These are phyloP conservation scores for Cymbopogon flexuosus DNA, from an alignment of 202 grass and related monocot genomes.

Conservation along the genomic window DNA sequence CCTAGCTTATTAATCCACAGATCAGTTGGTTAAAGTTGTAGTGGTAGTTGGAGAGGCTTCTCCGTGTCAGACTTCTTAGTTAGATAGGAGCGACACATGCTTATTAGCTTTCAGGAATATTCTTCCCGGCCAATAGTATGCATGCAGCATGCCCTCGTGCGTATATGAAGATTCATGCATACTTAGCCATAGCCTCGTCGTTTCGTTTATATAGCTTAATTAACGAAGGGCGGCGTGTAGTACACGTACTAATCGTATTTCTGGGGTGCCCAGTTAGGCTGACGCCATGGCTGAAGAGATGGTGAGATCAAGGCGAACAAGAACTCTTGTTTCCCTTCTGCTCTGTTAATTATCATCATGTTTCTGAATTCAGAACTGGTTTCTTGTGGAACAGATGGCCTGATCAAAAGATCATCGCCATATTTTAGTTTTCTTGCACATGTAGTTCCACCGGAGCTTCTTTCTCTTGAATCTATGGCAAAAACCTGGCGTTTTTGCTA, in stretches of 20 bases:
- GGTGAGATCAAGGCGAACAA: background rate
- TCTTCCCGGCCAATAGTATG: background rate
- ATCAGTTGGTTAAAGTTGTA: background rate
- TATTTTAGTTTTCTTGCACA: background rate
- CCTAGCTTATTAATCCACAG: background rate
- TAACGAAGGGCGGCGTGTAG: background rate
- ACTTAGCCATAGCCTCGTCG: background rate
- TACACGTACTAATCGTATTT: background rate
- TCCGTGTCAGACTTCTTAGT: background rate
- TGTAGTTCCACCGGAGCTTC: background rate
- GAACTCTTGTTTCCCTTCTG: background rate
- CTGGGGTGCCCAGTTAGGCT: background rate
- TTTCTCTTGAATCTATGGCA: background rate
- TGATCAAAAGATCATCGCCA: background rate
- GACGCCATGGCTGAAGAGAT: background rate
- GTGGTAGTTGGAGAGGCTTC: background rate
- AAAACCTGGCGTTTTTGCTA: background rate
- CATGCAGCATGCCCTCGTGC: background rate
- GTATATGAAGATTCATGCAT: background rate
- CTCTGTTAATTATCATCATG: background rate
- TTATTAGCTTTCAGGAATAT: background rate
- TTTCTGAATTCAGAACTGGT: background rate
- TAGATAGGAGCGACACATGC: background rate
- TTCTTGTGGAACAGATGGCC: background rate
- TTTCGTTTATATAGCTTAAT: background rate